A percentile compares a stretch with the other conserved stretches of the same genome.
Conservation (phyloP, 192 early-diverging fungal species). For the Lobosporangium transversale region DNA sequence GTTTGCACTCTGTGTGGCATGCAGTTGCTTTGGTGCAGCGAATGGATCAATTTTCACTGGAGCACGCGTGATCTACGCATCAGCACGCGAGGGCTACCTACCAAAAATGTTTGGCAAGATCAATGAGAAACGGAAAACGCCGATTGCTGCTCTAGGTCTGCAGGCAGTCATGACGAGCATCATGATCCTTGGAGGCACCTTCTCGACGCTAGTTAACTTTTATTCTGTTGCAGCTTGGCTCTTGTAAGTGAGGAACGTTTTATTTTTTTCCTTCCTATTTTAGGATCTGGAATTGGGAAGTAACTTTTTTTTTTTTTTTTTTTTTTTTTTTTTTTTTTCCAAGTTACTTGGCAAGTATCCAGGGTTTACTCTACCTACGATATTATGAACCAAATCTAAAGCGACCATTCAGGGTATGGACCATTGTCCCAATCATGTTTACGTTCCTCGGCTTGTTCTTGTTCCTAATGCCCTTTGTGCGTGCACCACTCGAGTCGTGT, state of each 20-base stretch:
- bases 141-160: conserved; percentile 70
- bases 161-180: conserved; percentile 68
- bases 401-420: conserved; percentile 78
- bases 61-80: conserved; percentile 73
- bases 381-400: conserved; percentile 72
- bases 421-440: conserved; percentile 73
- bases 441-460: conserved; percentile 68
- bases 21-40: conserved; percentile 79
- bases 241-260: conserved; percentile 61
- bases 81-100: conserved; percentile 70
- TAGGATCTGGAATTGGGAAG: neutral
- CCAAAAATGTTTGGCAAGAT: conserved; percentile 77
- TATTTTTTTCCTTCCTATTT: neutral
- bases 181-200: conserved; percentile 73
- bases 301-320: neutral
- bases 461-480: conserved; percentile 67
- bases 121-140: conserved; percentile 66
- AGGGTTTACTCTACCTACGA: conserved; percentile 71
- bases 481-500: conserved; percentile 61
- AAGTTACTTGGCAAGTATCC: conserved; percentile 75
- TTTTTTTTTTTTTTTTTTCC: conserved; percentile 2
- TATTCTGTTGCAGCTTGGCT: conserved; percentile 81
- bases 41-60: conserved; percentile 83
- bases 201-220: conserved; percentile 77
- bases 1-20: conserved; percentile 77